Evolutionary conservation across 805 yeast genomes (phyloP).

Genomic region (Lipomyces starkeyi): DNA sequence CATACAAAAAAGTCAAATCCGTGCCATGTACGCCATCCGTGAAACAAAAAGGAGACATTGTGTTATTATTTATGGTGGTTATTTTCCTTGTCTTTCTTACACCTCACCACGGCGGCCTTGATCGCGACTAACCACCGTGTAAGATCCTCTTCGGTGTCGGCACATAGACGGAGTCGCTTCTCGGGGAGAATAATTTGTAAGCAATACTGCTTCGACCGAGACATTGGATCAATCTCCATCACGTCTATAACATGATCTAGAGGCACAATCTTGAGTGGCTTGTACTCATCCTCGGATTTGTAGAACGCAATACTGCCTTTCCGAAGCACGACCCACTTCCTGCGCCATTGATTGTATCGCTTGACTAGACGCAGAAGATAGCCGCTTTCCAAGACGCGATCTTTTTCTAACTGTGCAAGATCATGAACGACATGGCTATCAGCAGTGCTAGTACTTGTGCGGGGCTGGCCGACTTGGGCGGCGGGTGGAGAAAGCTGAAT

Average conservation of each 20-base stretch:
- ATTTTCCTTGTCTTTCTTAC: conserved; percentile 12
- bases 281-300: conserved; percentile 44
- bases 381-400: conserved; percentile 53
- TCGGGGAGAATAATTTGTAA: conserved; percentile 55
- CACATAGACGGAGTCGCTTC: conserved; percentile 55
- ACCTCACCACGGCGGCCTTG: conserved; percentile 42
- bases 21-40: neutral
- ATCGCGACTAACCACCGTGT: conserved; percentile 57
- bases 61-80: neutral
- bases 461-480: neutral
- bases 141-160: conserved; percentile 54
- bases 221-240: conserved; percentile 57
- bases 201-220: conserved; percentile 54
- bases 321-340: conserved; percentile 53
- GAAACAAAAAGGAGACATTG: conserved; percentile 1
- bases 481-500: conserved; percentile 4
- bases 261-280: conserved; percentile 47
- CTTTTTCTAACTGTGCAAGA: conserved; percentile 40
- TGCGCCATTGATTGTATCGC: conserved; percentile 57
- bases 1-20: neutral
- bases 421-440: conserved; percentile 12
- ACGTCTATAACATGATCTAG: conserved; percentile 53
- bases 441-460: neutral
- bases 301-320: conserved; percentile 51
- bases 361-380: conserved; percentile 50